Base-by-base conservation (phyloP, 352 stramenopile genomes). In the Peronospora tabacina region DNA sequence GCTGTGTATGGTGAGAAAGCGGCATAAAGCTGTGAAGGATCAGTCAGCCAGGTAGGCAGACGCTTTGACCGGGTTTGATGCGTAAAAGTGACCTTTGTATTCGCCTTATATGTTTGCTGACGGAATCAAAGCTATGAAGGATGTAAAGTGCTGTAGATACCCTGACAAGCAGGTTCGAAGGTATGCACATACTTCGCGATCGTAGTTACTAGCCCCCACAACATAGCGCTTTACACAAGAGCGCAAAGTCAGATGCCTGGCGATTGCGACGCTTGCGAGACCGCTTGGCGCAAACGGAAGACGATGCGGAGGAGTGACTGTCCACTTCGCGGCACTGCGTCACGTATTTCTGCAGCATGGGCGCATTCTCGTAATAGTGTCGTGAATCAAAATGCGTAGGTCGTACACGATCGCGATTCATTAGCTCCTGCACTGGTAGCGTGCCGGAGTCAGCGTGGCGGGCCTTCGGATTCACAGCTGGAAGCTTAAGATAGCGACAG, bases 271-370 rank as follows among this genome's bases (percentile, higher is more conserved):
- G 55, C 36, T 59, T 61, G 32, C 39, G 52, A 43, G 20, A 53
- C 49, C 34, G 55, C 45, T 49, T 64, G 42, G 24, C 52, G 52
- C 41, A 61, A 52, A 33, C 66, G 15, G 40, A 52, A 46, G 40
- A 86, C 51, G 40, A 82, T 54, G 38, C 34, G 0, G 44, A 50
- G 9, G 57, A 35, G 13, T 44, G 16, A n/a, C 49, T 60, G 24
- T 64, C 57, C 39, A 57, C 44, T 16, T 85, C 78, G 2, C 78
- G 75, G 39, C 75, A 90, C 10, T 86, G 74, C 7, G 63, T 71
- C 33, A 92, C 72, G 50, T 92, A 92, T 47, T 92, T 92, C 55
- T 92, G 78, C 43, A 92, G 56, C 78, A 92, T 88, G 0, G 81
- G 82, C 8, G 82, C 76, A 36, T 86, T 79, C 49, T 92, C 82